These are phyloP conservation scores for Phyllachora maydis DNA, from an alignment of 2,329 filamentous ascomycete genomes.

Conservation along the genomic window DNA sequence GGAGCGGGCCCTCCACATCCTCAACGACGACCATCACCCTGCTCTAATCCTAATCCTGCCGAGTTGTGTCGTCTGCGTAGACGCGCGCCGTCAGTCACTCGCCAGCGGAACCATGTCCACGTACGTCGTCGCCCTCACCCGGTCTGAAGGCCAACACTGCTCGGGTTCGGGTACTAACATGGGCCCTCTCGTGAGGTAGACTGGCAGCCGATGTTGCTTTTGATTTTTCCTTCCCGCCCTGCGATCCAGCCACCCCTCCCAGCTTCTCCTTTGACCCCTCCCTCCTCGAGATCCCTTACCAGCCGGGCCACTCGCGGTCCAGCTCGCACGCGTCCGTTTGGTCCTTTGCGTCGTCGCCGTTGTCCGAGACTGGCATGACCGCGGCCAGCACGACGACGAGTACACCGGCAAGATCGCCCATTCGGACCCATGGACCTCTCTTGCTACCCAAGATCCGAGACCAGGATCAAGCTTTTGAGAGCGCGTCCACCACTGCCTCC, in stretches of 20 bases:
- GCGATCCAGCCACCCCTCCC: conserved; percentile 27
- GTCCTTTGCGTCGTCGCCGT: conserved; percentile 43
- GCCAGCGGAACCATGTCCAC: too few species aligned
- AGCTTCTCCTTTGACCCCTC: conserved; percentile 34
- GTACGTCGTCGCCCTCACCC: conserved; percentile 11
- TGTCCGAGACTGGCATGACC: conserved; percentile 38
- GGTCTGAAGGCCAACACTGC: too few species aligned
- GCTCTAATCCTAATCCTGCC: too few species aligned
- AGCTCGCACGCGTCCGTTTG: conserved; percentile 46
- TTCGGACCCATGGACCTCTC: conserved; percentile 59
- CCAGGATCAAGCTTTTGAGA: conserved; percentile 64
- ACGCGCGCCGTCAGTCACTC: too few species aligned
- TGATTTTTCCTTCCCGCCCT: conserved; percentile 35
- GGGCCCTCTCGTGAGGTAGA: too few species aligned
- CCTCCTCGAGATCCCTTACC: conserved; percentile 32
- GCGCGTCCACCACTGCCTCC: conserved; percentile 32
- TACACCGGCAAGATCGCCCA: conserved; percentile 48
- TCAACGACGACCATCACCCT: too few species aligned
- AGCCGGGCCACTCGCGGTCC: conserved; percentile 35
- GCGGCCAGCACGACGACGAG: conserved; percentile 37
- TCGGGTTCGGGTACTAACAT: conserved; percentile 5
- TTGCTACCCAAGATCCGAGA: conserved; percentile 70
- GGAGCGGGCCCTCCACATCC: too few species aligned
- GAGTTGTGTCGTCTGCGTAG: too few species aligned
- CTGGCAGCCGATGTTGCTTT: conserved; percentile 41